Evolutionary conservation across 352 stramenopile genomes (phyloP).

Genomic region (Phytophthora kernoviae): DNA sequence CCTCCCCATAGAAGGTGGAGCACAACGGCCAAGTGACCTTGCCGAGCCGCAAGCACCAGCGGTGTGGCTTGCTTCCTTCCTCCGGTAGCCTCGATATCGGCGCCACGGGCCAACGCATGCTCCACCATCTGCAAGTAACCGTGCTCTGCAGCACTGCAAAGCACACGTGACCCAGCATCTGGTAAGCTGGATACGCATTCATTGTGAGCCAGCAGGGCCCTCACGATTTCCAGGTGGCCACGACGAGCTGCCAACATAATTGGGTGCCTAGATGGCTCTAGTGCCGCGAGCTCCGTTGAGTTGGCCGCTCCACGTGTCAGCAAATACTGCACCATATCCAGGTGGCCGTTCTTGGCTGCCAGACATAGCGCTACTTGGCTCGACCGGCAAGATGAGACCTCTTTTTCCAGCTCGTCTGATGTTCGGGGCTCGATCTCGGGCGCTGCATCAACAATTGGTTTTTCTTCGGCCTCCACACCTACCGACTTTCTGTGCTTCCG

Average conservation of each 20-base stretch:
- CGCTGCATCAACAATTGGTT: conserved; percentile 11
- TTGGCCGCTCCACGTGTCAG: conserved; percentile 25
- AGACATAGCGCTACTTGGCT: conserved; percentile 47
- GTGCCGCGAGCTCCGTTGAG: conserved; percentile 23
- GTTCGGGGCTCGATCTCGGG: conserved; percentile 12
- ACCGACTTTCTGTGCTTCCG: conserved; percentile 30
- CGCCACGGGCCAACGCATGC: conserved; percentile 47
- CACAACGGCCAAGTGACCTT: conserved; percentile 52
- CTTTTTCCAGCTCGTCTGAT: conserved; percentile 30
- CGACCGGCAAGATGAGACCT: conserved; percentile 26
- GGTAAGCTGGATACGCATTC: conserved; percentile 40
- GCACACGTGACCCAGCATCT: conserved; percentile 42
- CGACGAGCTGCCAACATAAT: conserved; percentile 48
- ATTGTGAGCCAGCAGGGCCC: conserved; percentile 42
- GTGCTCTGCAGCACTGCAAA: conserved; percentile 51
- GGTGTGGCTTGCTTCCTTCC: conserved; percentile 44
- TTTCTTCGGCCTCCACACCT: conserved; percentile 26
- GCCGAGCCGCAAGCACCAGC: conserved; percentile 52
- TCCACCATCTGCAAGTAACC: conserved; percentile 60
- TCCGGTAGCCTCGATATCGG: conserved; percentile 38
- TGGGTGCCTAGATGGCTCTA: conserved; percentile 40
- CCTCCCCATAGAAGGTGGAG: conserved; percentile 56
- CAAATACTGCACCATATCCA: conserved; percentile 60
- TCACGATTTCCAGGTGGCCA: conserved; percentile 54
- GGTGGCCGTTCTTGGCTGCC: conserved; percentile 55